These are phyloP conservation scores for Penicillium sp. DNA, from an alignment of 2,329 filamentous ascomycete species.

Conservation along the genomic window DNA sequence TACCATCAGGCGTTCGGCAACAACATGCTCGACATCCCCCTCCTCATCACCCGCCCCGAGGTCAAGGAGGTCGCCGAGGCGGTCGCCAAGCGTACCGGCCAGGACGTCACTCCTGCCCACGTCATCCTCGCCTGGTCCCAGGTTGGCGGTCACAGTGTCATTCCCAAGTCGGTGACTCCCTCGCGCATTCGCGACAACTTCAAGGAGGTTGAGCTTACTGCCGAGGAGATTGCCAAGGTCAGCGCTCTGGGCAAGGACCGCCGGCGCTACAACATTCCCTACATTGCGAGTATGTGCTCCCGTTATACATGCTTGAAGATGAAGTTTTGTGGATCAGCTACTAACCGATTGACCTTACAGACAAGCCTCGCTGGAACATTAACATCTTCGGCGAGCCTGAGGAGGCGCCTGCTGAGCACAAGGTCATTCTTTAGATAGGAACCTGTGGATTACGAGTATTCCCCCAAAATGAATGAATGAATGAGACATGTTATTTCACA, in stretches of 20 bases:
- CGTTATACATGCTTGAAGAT: not conserved
- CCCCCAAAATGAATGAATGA: slow-evolving; percentile 20
- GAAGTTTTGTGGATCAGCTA: not conserved
- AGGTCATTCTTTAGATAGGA: slow-evolving; percentile 47
- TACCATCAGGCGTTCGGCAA: slow-evolving; percentile 56
- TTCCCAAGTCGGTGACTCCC: slow-evolving; percentile 49
- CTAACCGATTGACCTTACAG: slow-evolving; percentile 31
- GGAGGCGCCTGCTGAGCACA: slow-evolving; percentile 55
- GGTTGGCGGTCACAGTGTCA: slow-evolving; percentile 46
- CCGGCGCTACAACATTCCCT: slow-evolving; percentile 44
- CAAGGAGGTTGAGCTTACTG: slow-evolving; percentile 46
- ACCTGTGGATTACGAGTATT: not conserved
- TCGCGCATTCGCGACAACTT: slow-evolving; percentile 50
- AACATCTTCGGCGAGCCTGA: slow-evolving; percentile 60
- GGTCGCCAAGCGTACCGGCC: slow-evolving; percentile 41
- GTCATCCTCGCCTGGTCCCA: slow-evolving; percentile 48
- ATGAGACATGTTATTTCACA: slow-evolving; percentile 22
- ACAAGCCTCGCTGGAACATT: slow-evolving; percentile 60
- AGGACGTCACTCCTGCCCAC: slow-evolving; percentile 41
- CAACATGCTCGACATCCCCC: slow-evolving; percentile 63
- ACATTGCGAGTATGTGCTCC: slow-evolving; percentile 31
- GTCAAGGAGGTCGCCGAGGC: slow-evolving; percentile 68
- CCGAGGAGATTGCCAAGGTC: slow-evolving; percentile 44
- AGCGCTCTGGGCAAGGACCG: slow-evolving; percentile 38
- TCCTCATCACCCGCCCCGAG: slow-evolving; percentile 65